Evolutionary conservation across 441 rosid species (phyloP).

Genomic region (Viola pubescens): DNA sequence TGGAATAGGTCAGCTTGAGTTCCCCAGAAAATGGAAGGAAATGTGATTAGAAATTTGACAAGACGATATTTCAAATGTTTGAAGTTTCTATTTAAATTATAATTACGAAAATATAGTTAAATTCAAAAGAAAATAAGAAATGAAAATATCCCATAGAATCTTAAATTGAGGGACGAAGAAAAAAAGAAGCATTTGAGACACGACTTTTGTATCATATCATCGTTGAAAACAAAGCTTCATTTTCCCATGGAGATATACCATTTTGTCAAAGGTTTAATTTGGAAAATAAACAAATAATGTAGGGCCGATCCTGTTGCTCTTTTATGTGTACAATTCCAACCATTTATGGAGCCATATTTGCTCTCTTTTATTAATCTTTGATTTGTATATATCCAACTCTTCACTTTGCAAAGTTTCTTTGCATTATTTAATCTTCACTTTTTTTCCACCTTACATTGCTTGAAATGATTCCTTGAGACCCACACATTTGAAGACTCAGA

Average conservation of each 20-base stretch:
- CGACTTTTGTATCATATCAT: constrained; percentile 12
- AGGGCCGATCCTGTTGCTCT: constrained; percentile 23
- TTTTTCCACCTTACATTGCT: constrained; percentile 19
- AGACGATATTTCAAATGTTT: too few relatives aligned
- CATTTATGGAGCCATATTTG: constrained; percentile 21
- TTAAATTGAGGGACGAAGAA: constrained; percentile 10
- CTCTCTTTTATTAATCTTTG: constrained; percentile 13
- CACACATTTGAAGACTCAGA: constrained; percentile 13
- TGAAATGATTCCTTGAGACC: constrained; percentile 28
- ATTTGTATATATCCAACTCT: constrained; percentile 8
- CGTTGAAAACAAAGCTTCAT: constrained; percentile 17
- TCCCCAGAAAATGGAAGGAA: background rate
- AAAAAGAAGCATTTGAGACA: constrained; percentile 4
- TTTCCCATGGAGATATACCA: constrained; percentile 7
- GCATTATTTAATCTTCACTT: constrained; percentile 26
- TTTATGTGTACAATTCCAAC: constrained; percentile 18
- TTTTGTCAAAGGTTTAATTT: constrained; percentile 4
- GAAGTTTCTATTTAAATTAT: too few relatives aligned
- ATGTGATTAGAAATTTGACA: background rate
- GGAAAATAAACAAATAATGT: background rate
- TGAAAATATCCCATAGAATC: background rate
- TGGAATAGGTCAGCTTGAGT: background rate
- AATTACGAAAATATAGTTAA: background rate
- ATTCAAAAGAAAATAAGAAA: background rate
- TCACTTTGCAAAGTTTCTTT: constrained; percentile 30